Base-by-base conservation (phyloP, 2,329 filamentous ascomycete genomes). In the Cladophialophora psammophila region DNA sequence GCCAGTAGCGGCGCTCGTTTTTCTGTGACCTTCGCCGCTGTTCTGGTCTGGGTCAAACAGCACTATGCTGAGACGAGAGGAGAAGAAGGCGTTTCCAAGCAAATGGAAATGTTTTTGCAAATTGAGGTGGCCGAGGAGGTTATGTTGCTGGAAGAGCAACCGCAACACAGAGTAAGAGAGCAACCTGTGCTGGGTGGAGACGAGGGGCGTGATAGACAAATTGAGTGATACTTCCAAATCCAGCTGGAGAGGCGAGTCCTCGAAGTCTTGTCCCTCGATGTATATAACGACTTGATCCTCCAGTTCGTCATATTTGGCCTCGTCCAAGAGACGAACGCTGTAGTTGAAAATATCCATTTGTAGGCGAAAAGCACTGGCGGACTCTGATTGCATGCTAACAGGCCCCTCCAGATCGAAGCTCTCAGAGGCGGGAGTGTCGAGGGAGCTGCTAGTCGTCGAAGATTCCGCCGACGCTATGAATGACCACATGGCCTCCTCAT, bases 11-110 rank as follows among this genome's bases (percentile, higher is more conserved):
- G 89, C 86, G 57, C 91, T 90, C 54, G 87, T 87, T 8, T 89
- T 86, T 53, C 91, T 81, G 58, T 87, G 87, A 52, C 91, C 85
- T 75, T 96, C 92, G 2, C 93, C 91, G 32, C 90, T 91, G 72
- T 91, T 89, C 57, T 95, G 85, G 31, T 96, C 89, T 0, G 93
- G 88, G 67, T 94, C 91, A 74, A 98, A 98, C 0, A 99, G 83
- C 0, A 93, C 91, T 62, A 93, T 89, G 0, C 92, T 90, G 1
- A 99, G 84, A 1, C 90, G 88, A 59, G 90, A 90, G 60, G 90
- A 89, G 76, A 97, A 97, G 15, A 92, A 84, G 5, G 93, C 93
- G 73, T 95, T 93, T 1, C 93, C 91, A 6, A 98, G 83, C 1
- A 98, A 84, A 60, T 96, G 91, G 71, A 95, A 97, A 52, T 90